Conservation (phyloP, 2,329 filamentous ascomycete genomes). For the Penicillium janthinellum region DNA sequence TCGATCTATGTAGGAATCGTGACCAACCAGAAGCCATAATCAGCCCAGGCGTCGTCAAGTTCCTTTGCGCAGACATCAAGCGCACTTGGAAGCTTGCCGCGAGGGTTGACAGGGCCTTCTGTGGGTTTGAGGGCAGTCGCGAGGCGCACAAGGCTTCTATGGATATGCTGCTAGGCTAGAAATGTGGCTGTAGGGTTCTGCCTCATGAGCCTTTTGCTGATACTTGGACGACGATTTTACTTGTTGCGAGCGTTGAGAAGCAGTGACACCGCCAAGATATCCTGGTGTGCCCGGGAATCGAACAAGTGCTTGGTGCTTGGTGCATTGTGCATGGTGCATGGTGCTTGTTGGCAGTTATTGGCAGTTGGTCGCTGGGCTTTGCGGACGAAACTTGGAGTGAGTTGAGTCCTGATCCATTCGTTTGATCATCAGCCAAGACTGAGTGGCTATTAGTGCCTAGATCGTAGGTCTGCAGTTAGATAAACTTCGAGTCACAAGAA, state of each 20-base stretch:
- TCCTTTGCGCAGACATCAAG: background rate
- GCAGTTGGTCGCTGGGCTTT: background rate
- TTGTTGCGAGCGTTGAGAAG: background rate
- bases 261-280: background rate
- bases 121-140: background rate
- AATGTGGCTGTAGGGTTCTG: too few species aligned
- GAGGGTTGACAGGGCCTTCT: background rate
- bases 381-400: background rate
- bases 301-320: background rate
- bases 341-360: background rate
- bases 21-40: background rate
- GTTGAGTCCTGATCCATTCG: background rate
- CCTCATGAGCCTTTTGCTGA: too few species aligned
- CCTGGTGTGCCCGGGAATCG: background rate
- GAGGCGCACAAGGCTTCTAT: background rate
- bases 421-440: background rate
- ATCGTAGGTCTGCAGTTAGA: conserved; percentile 5
- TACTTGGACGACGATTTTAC: background rate
- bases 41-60: background rate
- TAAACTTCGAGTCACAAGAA: conserved; percentile 2
- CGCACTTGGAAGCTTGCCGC: background rate
- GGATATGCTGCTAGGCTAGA: too few species aligned
- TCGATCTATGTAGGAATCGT: background rate
- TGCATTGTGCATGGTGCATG: background rate
- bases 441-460: conserved; percentile 13